Evolutionary conservation across 495 filamentous ascomycete species (phyloP).

Genomic region (Penicillium tannophilum): DNA sequence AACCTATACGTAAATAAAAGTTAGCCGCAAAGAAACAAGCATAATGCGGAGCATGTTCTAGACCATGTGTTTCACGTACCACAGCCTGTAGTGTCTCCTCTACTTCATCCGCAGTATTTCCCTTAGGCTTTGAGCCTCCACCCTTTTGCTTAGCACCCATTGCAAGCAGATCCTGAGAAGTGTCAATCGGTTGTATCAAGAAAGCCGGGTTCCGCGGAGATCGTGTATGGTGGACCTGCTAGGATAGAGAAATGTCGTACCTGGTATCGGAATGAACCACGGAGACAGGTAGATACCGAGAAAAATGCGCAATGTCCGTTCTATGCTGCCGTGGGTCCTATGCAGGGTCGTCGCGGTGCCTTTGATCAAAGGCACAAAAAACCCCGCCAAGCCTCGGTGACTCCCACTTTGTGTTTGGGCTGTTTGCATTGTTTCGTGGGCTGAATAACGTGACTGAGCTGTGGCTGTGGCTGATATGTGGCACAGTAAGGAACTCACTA

Average conservation of each 20-base stretch:
- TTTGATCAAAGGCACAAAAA: conserved; percentile 31
- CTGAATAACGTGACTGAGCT: conserved; percentile 11
- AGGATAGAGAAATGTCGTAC: background rate
- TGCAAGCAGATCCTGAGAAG: conserved; percentile 13
- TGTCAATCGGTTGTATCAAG: conserved; percentile 8
- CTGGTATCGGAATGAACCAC: background rate
- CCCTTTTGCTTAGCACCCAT: conserved; percentile 61
- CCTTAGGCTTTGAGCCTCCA: conserved; percentile 63
- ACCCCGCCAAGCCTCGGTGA: conserved; percentile 42
- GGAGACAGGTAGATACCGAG: background rate
- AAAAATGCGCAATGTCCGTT: background rate
- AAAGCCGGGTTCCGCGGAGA: background rate
- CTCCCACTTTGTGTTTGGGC: conserved; percentile 34
- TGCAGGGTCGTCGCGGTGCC: background rate
- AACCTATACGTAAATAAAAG: conserved; percentile 46
- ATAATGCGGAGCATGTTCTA: background rate
- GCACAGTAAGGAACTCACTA: background rate
- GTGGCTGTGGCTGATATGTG: background rate
- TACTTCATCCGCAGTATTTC: conserved; percentile 60
- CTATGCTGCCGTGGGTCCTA: background rate
- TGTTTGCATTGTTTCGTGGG: conserved; percentile 25
- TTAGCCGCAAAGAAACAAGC: conserved; percentile 18
- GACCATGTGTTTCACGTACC: conserved; percentile 45
- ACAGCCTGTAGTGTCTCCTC: conserved; percentile 92
- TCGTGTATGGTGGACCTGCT: background rate